Percentiles rank a stretch among this genome's conserved stretches.
Conservation (phyloP, 1,284 basidiomycete genomes). For the Irpex sp. region DNA sequence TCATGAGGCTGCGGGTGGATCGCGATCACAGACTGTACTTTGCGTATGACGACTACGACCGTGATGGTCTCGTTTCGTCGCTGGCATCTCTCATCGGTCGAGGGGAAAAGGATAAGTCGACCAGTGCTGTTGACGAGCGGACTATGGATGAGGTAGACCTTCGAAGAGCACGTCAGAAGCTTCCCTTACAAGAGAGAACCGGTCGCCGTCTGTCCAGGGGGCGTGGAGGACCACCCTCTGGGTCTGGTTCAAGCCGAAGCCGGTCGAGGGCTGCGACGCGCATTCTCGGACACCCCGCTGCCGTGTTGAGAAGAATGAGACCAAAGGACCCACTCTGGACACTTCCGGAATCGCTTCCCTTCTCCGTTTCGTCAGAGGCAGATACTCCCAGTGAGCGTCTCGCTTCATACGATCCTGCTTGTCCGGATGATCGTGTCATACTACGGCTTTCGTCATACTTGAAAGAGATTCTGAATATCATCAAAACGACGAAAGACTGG, state of each 20-base stretch:
- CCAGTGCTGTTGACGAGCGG: conserved; percentile 18
- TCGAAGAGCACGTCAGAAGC: conserved; percentile 45
- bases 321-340: conserved; percentile 68
- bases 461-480: conserved; percentile 58
- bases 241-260: conserved; percentile 60
- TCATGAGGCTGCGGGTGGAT: conserved; percentile 88
- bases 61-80: conserved; percentile 46
- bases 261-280: conserved; percentile 54
- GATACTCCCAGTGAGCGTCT: conserved; percentile 73
- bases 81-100: conserved; percentile 58
- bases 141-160: conserved; percentile 36
- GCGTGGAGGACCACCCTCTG: conserved; percentile 43
- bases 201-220: conserved; percentile 57
- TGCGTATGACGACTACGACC: conserved; percentile 44
- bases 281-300: conserved; percentile 24
- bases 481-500: conserved; percentile 85
- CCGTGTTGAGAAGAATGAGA: conserved; percentile 24
- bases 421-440: conserved; percentile 45
- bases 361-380: conserved; percentile 56
- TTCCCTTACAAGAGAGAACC: conserved; percentile 46
- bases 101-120: conserved; percentile 24
- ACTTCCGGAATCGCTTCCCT: conserved; percentile 72
- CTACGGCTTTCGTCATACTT: conserved; percentile 85
- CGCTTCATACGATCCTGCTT: conserved; percentile 70
- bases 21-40: conserved; percentile 88